Evolutionary conservation across 1,284 basidiomycete species (phyloP).

Genomic region (Phlebopus sp.): DNA sequence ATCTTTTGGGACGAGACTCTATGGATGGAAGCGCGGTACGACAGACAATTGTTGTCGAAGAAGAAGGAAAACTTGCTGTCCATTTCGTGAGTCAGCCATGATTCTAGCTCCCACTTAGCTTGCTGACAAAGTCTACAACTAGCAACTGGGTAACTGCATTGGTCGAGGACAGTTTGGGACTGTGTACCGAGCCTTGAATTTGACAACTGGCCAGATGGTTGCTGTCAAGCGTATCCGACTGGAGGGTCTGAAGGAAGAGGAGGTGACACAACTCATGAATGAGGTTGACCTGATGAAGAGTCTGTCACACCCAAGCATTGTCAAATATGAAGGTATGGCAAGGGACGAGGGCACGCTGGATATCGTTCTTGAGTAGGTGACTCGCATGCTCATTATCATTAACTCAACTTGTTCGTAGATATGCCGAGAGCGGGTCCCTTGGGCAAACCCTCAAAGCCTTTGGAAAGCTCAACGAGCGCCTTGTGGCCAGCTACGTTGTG

Average conservation of each 20-base stretch:
- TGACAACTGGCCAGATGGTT: slow-evolving; percentile 91
- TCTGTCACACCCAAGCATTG: slow-evolving; percentile 88
- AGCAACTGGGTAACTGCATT: slow-evolving; percentile 96
- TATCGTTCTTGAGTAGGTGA: slow-evolving; percentile 86
- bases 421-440: slow-evolving; percentile 91
- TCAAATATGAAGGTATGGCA: slow-evolving; percentile 96
- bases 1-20: slow-evolving; percentile 57
- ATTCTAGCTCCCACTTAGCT: not conserved
- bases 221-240: slow-evolving; percentile 91
- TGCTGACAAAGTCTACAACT: slow-evolving; percentile 15
- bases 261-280: slow-evolving; percentile 83
- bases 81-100: slow-evolving; percentile 69
- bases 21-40: slow-evolving; percentile 62
- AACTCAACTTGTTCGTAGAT: slow-evolving; percentile 46
- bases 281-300: slow-evolving; percentile 91
- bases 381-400: slow-evolving; percentile 14
- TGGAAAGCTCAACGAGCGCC: slow-evolving; percentile 85
- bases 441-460: slow-evolving; percentile 89
- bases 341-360: slow-evolving; percentile 83
- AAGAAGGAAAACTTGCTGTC: slow-evolving; percentile 76
- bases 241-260: slow-evolving; percentile 82
- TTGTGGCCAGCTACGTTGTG: slow-evolving; percentile 87
- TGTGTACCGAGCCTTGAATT: slow-evolving; percentile 90
- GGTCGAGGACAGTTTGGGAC: slow-evolving; percentile 95
- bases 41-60: slow-evolving; percentile 76